Evolutionary conservation across 257 asterid species (phyloP).

Genomic region (Fraxinus quadrangulata): DNA sequence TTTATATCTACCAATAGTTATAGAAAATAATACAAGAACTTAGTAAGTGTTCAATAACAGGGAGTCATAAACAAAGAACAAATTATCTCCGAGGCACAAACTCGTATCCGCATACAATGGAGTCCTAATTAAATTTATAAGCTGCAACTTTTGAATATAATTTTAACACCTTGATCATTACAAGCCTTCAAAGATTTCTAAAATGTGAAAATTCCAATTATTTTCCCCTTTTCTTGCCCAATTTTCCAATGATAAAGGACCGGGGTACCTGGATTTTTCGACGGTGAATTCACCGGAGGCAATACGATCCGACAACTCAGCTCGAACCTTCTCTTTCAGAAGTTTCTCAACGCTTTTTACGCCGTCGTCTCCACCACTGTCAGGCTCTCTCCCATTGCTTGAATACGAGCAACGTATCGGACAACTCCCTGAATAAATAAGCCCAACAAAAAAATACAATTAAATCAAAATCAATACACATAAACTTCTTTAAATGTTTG

Average conservation of each 20-base stretch:
- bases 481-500: neutral
- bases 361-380: slow-evolving; percentile 33
- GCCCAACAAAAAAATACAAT: neutral
- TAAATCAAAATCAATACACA: neutral
- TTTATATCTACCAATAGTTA: neutral
- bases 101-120: too few species aligned
- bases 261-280: slow-evolving; percentile 57
- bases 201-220: neutral
- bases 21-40: neutral
- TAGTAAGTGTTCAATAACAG: too few species aligned
- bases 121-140: too few species aligned
- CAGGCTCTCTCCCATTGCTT: slow-evolving; percentile 46
- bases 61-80: neutral
- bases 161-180: neutral
- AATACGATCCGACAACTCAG: slow-evolving; percentile 81
- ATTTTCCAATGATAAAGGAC: neutral
- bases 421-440: slow-evolving; percentile 42
- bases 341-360: slow-evolving; percentile 61
- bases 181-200: neutral
- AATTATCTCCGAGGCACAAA: too few species aligned
- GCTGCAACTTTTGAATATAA: neutral
- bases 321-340: slow-evolving; percentile 65
- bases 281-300: slow-evolving; percentile 85
- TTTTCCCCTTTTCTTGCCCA: neutral
- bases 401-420: slow-evolving; percentile 57